Conservation (phyloP, 352 stramenopile species). For the Globisporangium nunn region DNA sequence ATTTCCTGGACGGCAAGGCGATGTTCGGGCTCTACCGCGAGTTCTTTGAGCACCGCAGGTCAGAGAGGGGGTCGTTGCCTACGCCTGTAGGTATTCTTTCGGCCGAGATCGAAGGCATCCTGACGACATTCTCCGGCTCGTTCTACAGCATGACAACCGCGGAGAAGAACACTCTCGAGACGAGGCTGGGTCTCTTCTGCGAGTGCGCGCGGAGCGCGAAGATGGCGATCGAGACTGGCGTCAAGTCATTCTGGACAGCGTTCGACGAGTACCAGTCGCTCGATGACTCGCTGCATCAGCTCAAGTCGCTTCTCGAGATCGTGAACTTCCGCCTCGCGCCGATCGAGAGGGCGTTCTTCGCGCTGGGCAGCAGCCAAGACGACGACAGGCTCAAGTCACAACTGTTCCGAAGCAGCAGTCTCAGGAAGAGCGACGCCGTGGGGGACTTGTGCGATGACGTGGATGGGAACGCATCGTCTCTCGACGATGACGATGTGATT, state of each 20-base stretch:
- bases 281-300: conserved; percentile 62
- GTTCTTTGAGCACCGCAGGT: conserved; percentile 31
- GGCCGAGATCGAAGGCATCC: conserved; percentile 40
- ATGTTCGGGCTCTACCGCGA: conserved; percentile 46
- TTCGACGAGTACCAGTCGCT: conserved; percentile 68
- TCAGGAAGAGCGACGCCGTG: conserved; percentile 3
- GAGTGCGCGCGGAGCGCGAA: conserved; percentile 33
- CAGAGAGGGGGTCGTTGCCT: conserved; percentile 11
- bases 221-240: conserved; percentile 41
- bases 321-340: conserved; percentile 60
- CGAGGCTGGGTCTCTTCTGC: conserved; percentile 45
- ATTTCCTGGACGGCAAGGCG: conserved; percentile 60
- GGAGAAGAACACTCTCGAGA: conserved; percentile 46
- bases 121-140: conserved; percentile 49
- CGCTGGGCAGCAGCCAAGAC: conserved; percentile 55
- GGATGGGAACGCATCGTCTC: background rate
- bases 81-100: conserved; percentile 20
- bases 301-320: conserved; percentile 70
- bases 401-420: conserved; percentile 1
- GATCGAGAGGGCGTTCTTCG: conserved; percentile 63
- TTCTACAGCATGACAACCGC: conserved; percentile 57
- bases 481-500: conserved; percentile 34
- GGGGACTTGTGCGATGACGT: background rate
- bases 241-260: conserved; percentile 51
- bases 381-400: conserved; percentile 49